Conservation (phyloP, 2,329 filamentous ascomycete species). For the Hortaea sp. region DNA sequence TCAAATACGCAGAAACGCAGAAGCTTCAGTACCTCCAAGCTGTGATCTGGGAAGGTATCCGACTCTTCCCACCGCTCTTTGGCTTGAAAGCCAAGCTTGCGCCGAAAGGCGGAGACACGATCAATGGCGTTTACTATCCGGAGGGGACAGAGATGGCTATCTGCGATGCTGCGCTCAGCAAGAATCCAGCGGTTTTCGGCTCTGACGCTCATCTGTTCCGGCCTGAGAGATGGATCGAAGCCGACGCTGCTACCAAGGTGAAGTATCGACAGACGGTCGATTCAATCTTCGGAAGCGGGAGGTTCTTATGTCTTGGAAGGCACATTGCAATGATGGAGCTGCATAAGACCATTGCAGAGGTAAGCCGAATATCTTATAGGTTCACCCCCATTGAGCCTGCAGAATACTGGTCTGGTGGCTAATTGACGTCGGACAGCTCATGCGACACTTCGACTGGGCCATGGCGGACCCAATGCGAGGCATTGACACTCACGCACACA, state of each 20-base stretch:
- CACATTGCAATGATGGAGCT: conserved; percentile 41
- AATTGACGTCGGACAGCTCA: conserved; percentile 15
- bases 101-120: conserved; percentile 16
- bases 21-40: conserved; percentile 22
- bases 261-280: conserved; percentile 33
- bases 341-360: conserved; percentile 41
- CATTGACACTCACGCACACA: conserved; percentile 3
- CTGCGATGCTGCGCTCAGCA: conserved; percentile 33
- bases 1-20: conserved; percentile 15
- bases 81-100: conserved; percentile 18
- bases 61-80: conserved; percentile 22
- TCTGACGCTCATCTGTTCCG: conserved; percentile 34
- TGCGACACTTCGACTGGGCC: conserved; percentile 9
- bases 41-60: conserved; percentile 22
- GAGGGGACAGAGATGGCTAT: conserved; percentile 38
- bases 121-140: conserved; percentile 33
- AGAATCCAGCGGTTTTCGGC: conserved; percentile 29
- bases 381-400: no score
- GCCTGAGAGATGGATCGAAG: conserved; percentile 43
- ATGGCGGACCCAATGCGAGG: conserved; percentile 8
- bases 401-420: no score
- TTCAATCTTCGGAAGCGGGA: conserved; percentile 37
- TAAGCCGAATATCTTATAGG: conserved; percentile 15
- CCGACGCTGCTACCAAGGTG: conserved; percentile 22
- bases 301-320: conserved; percentile 38